phyloP scores from a whole-genome alignment of 1,284 basidiomycete genomes.

The Puccinia coronata region DNA sequence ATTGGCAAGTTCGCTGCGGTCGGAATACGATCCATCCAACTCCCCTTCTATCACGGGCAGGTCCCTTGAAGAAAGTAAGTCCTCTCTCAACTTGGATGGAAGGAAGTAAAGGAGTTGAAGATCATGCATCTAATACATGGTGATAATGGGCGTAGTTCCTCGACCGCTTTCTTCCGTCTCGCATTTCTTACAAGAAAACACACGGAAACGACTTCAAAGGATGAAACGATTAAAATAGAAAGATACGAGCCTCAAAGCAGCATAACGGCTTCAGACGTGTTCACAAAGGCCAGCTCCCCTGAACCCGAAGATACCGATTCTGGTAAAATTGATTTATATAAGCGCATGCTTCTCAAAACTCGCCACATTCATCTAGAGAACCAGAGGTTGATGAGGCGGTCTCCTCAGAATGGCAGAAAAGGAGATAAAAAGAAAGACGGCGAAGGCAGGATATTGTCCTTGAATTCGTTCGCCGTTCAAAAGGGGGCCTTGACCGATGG shows the following conservation, averaged over 20 bases:
- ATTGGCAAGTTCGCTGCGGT: slow-evolving; percentile 8
- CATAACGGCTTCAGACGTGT: not conserved
- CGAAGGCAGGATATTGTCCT: not conserved
- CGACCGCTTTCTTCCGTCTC: not conserved
- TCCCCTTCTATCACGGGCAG: slow-evolving; percentile 7
- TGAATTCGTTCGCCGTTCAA: slow-evolving; percentile 17
- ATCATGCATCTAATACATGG: not conserved
- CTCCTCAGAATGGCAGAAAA: not conserved
- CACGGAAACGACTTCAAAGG: not conserved
- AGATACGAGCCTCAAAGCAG: not conserved
- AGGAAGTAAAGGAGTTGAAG: not conserved
- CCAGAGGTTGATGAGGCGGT: not conserved
- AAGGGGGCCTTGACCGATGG: not conserved
- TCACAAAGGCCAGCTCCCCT: not conserved
- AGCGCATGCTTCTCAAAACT: slow-evolving; percentile 34
- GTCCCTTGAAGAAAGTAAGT: slow-evolving; percentile 18
- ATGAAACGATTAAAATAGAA: not conserved
- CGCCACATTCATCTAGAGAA: slow-evolving; percentile 8
- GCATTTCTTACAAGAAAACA: not conserved
- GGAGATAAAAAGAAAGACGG: not conserved
- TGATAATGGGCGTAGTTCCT: not conserved
- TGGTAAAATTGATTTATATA: slow-evolving; percentile 6
- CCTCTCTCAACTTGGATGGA: not conserved
- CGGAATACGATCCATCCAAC: not conserved
- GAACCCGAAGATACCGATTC: not conserved